phyloP scores from a whole-genome alignment of 208 protist species.

The Acanthamoeba triangularis region DNA sequence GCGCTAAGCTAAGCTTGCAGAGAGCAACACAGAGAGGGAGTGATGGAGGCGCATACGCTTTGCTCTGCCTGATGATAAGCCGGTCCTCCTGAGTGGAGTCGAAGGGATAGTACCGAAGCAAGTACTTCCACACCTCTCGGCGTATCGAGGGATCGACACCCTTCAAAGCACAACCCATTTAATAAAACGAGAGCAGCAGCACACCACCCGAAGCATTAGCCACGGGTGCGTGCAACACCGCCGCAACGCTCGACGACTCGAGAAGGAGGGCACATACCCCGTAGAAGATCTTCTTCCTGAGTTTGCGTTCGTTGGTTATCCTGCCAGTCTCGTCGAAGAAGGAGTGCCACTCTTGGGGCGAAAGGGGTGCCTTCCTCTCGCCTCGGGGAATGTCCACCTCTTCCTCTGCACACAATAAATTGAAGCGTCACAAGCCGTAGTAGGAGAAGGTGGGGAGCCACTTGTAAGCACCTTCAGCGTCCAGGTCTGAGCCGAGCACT shows the following conservation, averaged over 20 bases:
- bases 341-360: slow-evolving; percentile 30
- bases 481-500: neutral
- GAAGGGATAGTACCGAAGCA: slow-evolving; percentile 30
- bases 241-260: neutral
- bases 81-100: slow-evolving; percentile 32
- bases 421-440: neutral
- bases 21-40: too few species aligned
- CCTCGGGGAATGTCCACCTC: neutral
- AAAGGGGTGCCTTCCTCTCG: neutral
- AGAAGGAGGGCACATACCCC: neutral
- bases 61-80: neutral
- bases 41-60: neutral
- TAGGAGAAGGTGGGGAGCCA: neutral
- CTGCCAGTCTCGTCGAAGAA: slow-evolving; percentile 50
- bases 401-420: neutral
- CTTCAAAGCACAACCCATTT: neutral
- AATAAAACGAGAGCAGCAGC: neutral
- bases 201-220: neutral
- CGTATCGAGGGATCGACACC: slow-evolving; percentile 55
- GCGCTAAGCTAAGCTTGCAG: neutral
- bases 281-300: slow-evolving; percentile 71
- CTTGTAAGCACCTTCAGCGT: neutral
- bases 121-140: slow-evolving; percentile 59
- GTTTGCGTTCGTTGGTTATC: slow-evolving; percentile 19
- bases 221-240: neutral